Percentiles rank a stretch among this genome's conserved stretches.
Evolutionary conservation across 257 asterid species (phyloP).

Genomic region (Pogostemon cablin): DNA sequence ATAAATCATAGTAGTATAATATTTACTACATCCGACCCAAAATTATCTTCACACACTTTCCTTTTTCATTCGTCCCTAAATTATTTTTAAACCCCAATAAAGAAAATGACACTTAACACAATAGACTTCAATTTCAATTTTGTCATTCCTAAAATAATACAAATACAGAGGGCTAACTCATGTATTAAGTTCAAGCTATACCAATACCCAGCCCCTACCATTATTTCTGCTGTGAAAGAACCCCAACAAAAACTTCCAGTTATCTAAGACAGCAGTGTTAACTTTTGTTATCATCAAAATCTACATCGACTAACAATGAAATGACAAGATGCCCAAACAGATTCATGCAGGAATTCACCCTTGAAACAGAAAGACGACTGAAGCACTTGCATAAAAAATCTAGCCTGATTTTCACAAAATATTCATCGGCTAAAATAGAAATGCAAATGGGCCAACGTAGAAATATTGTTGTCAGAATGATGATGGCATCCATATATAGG

Average conservation of each 20-base stretch:
- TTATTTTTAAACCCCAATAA: too few species aligned
- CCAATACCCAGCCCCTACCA: conserved; percentile 50
- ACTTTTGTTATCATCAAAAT: conserved; percentile 40
- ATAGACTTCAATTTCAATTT: too few species aligned
- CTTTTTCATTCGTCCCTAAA: too few species aligned
- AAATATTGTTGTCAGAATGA: conserved; percentile 2
- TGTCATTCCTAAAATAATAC: too few species aligned
- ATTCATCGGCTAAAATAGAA: background rate
- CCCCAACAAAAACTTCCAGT: conserved; percentile 62
- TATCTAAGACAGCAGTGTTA: conserved; percentile 65
- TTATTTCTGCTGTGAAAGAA: conserved; percentile 68
- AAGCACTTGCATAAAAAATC: background rate
- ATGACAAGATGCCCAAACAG: background rate
- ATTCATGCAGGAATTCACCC: conserved; percentile 5
- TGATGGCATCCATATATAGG: background rate
- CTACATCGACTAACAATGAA: background rate
- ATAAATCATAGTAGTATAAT: background rate
- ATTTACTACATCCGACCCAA: too few species aligned
- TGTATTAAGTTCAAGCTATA: conserved; percentile 42
- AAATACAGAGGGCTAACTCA: too few species aligned
- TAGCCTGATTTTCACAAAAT: background rate
- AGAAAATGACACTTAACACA: too few species aligned
- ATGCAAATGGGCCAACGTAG: background rate
- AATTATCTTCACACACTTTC: too few species aligned
- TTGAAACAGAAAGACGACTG: conserved; percentile 2